phyloP scores from a whole-genome alignment of 768 basidiomycete species.

The Suillus subalutaceus region DNA sequence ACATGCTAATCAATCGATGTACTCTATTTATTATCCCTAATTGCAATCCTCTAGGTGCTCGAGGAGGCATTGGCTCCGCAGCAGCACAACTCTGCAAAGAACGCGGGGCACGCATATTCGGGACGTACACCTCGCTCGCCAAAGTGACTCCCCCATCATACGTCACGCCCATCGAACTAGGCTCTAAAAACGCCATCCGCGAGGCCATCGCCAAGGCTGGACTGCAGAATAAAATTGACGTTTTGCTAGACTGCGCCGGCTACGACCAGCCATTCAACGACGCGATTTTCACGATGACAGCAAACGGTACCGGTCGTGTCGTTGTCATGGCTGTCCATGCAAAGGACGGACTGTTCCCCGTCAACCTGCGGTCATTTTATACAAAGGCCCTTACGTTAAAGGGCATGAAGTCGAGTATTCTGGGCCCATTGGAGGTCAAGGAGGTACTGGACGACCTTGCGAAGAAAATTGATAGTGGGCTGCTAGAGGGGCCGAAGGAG shows the following conservation, averaged over 20 bases:
- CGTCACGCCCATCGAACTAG: conserved; percentile 35
- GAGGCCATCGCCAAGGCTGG: conserved; percentile 28
- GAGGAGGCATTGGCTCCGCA: conserved; percentile 38
- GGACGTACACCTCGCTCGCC: conserved; percentile 36
- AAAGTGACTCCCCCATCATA: conserved; percentile 27
- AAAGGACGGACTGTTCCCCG: conserved; percentile 32
- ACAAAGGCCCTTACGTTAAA: conserved; percentile 32
- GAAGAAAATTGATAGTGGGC: conserved; percentile 31
- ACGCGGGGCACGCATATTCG: conserved; percentile 35
- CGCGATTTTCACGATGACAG: conserved; percentile 36
- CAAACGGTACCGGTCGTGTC: conserved; percentile 34
- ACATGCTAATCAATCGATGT: neutral
- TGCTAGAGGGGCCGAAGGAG: conserved; percentile 28
- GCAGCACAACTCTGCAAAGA: conserved; percentile 36
- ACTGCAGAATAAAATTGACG: conserved; percentile 35
- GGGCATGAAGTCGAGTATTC: conserved; percentile 33
- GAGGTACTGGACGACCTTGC: conserved; percentile 29
- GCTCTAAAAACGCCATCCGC: conserved; percentile 33
- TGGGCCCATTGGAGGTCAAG: conserved; percentile 27
- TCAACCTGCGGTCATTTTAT: conserved; percentile 34
- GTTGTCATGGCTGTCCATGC: conserved; percentile 39
- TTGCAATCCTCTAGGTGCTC: conserved; percentile 27
- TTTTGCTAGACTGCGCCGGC: conserved; percentile 37
- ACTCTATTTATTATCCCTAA: neutral
- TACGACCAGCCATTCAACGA: conserved; percentile 37